Evolutionary conservation across 2,329 filamentous ascomycete genomes (phyloP), one percentile per base, ranked within the genome.

Genomic region (Hypoxylon rubiginosum): DNA sequence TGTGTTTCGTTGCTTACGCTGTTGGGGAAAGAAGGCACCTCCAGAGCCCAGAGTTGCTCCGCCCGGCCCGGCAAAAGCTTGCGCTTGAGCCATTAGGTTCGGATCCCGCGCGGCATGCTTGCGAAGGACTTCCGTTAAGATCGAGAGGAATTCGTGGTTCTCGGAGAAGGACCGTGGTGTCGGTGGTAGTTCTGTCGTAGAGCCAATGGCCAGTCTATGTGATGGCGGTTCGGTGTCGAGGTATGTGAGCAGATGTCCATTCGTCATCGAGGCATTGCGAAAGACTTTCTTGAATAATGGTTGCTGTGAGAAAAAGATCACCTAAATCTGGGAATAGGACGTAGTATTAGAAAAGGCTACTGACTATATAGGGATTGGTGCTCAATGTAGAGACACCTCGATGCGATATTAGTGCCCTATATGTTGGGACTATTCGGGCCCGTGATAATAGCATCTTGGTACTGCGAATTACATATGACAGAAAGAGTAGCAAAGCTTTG

Each of bases 151-250:
- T 21, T 79, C 77, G 9, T 79, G 82, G 74, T 91, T 92, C 72
- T 87, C 84, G 21, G 76, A 79, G 73, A 92, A 90, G 21, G 86
- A 85, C 41, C 81, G 78, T 3, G 90, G 87, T 0, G 87, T 90
- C 0, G 89, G 89, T 1, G 88, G 88, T n/a, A 90, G 67, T 15
- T 79, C 72, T 5, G 84, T 86, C 0, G 88, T 86, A 1, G 83
- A 86, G 52, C 90, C 90, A 64, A 92, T 86, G 13, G 88, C 83
- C 19, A 91, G 79, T 28, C 76, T 75, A 5, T 80, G 75, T 3
- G 80, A 85, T 0, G 89, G 88, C 1, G 88, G 88, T 13, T 82
- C 77, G 41, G 84, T 85, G 39, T 87, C 82, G 62, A 91, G 86
- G 68, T 88, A 86, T 45, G 86, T 86, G 30, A 92, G 83, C 32